Evolutionary conservation across 495 filamentous ascomycete species (phyloP).

Genomic region (Penicillium argentinense): DNA sequence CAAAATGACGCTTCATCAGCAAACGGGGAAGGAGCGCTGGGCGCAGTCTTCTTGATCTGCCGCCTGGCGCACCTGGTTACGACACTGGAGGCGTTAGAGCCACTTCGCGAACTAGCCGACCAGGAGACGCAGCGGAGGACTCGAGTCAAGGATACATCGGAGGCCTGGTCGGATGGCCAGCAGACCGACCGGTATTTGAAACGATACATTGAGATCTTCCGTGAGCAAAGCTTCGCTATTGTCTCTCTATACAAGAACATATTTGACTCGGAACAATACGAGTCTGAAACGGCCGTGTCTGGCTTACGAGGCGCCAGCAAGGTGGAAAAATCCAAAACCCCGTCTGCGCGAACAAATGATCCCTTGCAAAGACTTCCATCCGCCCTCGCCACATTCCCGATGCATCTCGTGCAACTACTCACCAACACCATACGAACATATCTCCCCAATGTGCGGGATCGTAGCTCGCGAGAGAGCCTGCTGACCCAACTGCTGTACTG

Average conservation of each 20-base stretch:
- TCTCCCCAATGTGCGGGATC: conserved; percentile 80
- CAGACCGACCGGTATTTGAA: conserved; percentile 96
- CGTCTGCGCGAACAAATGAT: conserved; percentile 41
- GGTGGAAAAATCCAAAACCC: conserved; percentile 27
- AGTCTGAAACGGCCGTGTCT: conserved; percentile 32
- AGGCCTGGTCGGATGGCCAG: conserved; percentile 70
- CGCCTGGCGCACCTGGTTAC: conserved; percentile 74
- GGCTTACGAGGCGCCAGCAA: conserved; percentile 35
- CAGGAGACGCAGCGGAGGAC: conserved; percentile 65
- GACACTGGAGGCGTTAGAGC: conserved; percentile 82
- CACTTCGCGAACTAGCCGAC: conserved; percentile 83
- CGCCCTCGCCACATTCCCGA: conserved; percentile 78
- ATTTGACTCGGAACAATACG: conserved; percentile 60
- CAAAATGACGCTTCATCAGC: conserved; percentile 42
- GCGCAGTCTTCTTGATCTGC: conserved; percentile 84
- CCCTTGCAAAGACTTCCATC: conserved; percentile 70
- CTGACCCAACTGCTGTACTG: conserved; percentile 96
- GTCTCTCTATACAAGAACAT: conserved; percentile 90
- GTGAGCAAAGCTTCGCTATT: conserved; percentile 95
- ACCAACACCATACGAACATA: conserved; percentile 76
- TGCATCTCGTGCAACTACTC: conserved; percentile 81
- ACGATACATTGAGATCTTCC: conserved; percentile 94
- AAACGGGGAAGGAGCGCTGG: conserved; percentile 62
- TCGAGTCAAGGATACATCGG: conserved; percentile 24
- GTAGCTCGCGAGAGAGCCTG: conserved; percentile 75